Evolutionary conservation across 768 basidiomycete species (phyloP).

Genomic region (Leccinellum albellum): DNA sequence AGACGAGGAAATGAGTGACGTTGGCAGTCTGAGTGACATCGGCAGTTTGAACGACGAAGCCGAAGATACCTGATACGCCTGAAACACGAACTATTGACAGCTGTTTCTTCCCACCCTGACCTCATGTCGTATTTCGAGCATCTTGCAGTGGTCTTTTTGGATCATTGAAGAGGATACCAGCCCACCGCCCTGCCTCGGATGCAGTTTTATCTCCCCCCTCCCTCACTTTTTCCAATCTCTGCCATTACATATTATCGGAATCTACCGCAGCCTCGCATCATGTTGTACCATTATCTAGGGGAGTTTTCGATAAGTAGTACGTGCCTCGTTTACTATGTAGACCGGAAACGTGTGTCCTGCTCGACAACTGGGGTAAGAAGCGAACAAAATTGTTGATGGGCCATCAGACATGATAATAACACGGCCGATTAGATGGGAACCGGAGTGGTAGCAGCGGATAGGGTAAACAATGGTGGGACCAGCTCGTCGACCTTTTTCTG

Average conservation of each 20-base stretch:
- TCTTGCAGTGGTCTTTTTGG: conserved; percentile 12
- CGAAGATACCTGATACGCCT: conserved; percentile 34
- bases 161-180: conserved; percentile 25
- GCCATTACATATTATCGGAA: conserved; percentile 21
- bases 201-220: conserved; percentile 8
- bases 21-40: conserved; percentile 79
- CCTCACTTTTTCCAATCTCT: conserved; percentile 16
- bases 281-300: conserved; percentile 33
- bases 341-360: background rate
- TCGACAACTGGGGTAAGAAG: conserved; percentile 6
- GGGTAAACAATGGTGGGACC: conserved; percentile 41
- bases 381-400: conserved; percentile 3
- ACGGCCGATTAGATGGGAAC: conserved; percentile 14
- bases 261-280: conserved; percentile 16
- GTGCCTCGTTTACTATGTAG: conserved; percentile 8
- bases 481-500: conserved; percentile 76
- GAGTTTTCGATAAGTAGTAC: conserved; percentile 17
- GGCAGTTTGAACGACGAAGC: conserved; percentile 73
- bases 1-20: conserved; percentile 85
- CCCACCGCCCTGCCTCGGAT: conserved; percentile 15
- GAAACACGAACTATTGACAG: conserved; percentile 12
- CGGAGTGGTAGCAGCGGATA: conserved; percentile 27
- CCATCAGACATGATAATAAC: background rate
- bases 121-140: conserved; percentile 15
- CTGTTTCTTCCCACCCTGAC: conserved; percentile 5